Evolutionary conservation across 2,329 filamentous ascomycete genomes (phyloP), one percentile per base, ranked within the genome.

Genomic region (Chrysoporthe deuterocubensis): DNA sequence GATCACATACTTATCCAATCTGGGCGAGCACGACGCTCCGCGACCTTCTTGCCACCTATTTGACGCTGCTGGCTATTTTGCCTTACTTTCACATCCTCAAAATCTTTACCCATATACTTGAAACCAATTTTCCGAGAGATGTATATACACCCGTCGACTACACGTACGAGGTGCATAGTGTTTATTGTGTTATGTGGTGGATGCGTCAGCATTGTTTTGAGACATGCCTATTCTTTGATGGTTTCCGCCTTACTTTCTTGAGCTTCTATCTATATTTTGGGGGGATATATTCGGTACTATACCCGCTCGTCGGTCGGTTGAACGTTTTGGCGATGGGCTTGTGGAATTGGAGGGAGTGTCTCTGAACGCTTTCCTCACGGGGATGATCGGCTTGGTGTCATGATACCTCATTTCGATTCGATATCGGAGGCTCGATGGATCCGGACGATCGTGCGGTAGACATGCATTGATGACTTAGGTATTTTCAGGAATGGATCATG

Each of bases 141-240:
- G 64, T 64, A 69, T 26, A 69, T 69, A 59, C 60, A 63, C 32
- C 57, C 62, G 61, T 37, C 65, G 58, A 34, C 18, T 68, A 61
- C 56, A 42, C 14, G 40, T 61, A 34, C 54, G 26, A 34, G 66
- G 57, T 65, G 50, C 48, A 64, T 69, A 69, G 61, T 69, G 67
- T 69, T 67, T 67, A 69, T 67, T 69, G 67, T 69, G 56, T 69
- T 61, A 64, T 65, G 34, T 48, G 61, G 67, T 62, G 65, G 54
- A 57, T 57, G 16, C 54, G 54, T 57, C 32, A n/a, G 57, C 37
- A 60, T 26, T 42, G 2, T 60, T 60, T 26, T 14, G 42, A 11
- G 57, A 43, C 57, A 60, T 43, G 32, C 14, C 44, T 60, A n/a
- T 60, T 13, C 13, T 44, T 16, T n/a, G 46, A 59, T 56, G 42